Evolutionary conservation across 768 basidiomycete species (phyloP), one percentile per base, ranked within the genome.

Genomic region (Termitomyces sp.): DNA sequence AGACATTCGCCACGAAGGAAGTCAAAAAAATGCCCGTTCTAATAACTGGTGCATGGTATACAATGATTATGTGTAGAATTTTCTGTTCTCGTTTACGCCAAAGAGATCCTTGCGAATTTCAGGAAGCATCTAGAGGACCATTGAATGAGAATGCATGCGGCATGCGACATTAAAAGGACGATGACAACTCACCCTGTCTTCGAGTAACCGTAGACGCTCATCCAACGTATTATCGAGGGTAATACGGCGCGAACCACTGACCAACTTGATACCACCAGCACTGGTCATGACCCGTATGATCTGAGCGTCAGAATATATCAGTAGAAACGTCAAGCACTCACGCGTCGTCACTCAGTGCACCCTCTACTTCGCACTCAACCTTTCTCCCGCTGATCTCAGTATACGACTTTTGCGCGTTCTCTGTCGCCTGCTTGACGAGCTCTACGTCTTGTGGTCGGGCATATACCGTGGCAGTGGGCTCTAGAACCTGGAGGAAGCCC

Each of bases 181-280:
- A 19, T n/a, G 35, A 38, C n/a, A 41, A 71, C 85, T 59, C 59
- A 92, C 93, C 72, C 88, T 80, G 66, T 97, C 92, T 72, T 98
- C 94, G 40, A 99, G 74, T 60, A 98, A 70, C 60, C 85, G 79
- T 65, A 99, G 71, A 45, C 96, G 81, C 70, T 98, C 94, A 62
- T 96, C 95, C 49, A 99, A 76, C 2, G 95, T 94, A 67, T 99
- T 98, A 71, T 98, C 90, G 22, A 99, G 79, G 21, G 84, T 88
- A 68, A 98, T 98, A 50, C 92, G 83, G 34, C 80, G 78, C 10
- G 78, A 78, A 21, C 87, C 87, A 51, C 81, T 89, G 14, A 80
- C 65, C 17, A 98, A 80, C 64, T 85, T 85, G 45, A 97, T 74
- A 14, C 96, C 96, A 14, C 97, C 97, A 54, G 94, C 83, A 59